Evolutionary conservation across 257 asterid species (phyloP), one percentile per base, ranked within the genome.

Genomic region (Solanum neorickii): DNA sequence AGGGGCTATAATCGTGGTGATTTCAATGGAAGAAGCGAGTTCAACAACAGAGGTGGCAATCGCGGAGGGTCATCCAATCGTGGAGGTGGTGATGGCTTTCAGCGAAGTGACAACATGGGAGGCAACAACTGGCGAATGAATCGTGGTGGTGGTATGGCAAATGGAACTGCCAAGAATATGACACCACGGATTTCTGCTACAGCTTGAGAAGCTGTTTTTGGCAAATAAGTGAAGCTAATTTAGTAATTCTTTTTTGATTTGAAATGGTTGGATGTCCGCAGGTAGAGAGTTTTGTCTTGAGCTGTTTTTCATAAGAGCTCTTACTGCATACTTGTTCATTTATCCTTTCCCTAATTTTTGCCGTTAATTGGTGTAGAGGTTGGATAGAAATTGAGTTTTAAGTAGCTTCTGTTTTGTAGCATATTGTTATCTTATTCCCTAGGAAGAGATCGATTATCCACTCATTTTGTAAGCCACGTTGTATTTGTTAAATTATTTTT

Each of bases 1-100:
- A 90, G 98, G 90, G 92, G 92, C 52, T 93, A 91, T 88, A 88
- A 82, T 89, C 91, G 95, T 74, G 91, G 92, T 74, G 98, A 94
- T 72, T 94, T 89, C 87, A 88, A 31, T 31, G 92, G 94, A 66
- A 91, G 98, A 89, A 91, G 89, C 21, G 98, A 95, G 60, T 94
- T 88, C 83, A 89, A 89, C 47, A 89, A 90, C 92, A 90, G 95
- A 87, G 95, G 94, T 62, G 94, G 94, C 59, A 92, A 89, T 66
- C 92, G 95, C 2, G 95, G 95, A 66, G 95, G 93, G 74, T 88
- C 94, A 23, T 78, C 90, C 33, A 93, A 88, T 70, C 93, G 94
- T 7, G 89, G 92, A 33, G 91, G 91, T 16, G 91, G 91, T 16
- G 98, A 96, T 82, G 96, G 94, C 21, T 93, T 91, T 89, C 97